phyloP scores from a whole-genome alignment of 176 grass and related monocot genomes.

The Puya raimondii region DNA sequence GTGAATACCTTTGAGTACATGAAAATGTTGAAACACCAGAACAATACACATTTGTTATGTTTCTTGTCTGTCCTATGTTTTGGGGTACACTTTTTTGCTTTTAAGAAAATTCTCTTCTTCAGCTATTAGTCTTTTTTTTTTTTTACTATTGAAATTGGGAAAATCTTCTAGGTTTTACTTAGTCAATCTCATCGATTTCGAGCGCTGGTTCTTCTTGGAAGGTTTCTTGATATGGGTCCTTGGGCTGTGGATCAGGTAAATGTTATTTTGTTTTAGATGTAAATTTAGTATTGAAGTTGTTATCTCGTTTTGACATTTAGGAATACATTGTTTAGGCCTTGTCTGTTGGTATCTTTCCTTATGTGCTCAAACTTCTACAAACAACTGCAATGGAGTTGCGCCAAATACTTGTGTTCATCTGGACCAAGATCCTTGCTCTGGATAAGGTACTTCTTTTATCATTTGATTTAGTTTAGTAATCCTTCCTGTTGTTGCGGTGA shows the following conservation, averaged over 20 bases:
- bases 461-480: conserved; percentile 2
- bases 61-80: too few species aligned
- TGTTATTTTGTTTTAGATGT: background rate
- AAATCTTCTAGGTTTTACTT: conserved; percentile 65
- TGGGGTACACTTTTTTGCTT: background rate
- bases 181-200: conserved; percentile 96
- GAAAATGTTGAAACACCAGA: too few species aligned
- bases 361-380: conserved; percentile 92
- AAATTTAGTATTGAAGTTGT: background rate
- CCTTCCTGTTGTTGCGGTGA: background rate
- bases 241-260: conserved; percentile 98
- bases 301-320: background rate
- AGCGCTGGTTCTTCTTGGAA: conserved; percentile 94
- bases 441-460: conserved; percentile 52
- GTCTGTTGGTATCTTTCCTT: conserved; percentile 97
- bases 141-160: conserved; percentile 12
- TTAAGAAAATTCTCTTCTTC: conserved; percentile 4
- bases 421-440: conserved; percentile 99
- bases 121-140: conserved; percentile 11
- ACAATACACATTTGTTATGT: too few species aligned
- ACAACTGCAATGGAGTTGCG: conserved; percentile 82
- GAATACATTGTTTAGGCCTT: conserved; percentile 46
- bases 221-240: conserved; percentile 98
- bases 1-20: too few species aligned
- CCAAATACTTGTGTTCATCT: conserved; percentile 99